Evolutionary conservation across 768 basidiomycete genomes (phyloP), one percentile per base, ranked within the genome.

Genomic region (Xanthoconium purpureum): DNA sequence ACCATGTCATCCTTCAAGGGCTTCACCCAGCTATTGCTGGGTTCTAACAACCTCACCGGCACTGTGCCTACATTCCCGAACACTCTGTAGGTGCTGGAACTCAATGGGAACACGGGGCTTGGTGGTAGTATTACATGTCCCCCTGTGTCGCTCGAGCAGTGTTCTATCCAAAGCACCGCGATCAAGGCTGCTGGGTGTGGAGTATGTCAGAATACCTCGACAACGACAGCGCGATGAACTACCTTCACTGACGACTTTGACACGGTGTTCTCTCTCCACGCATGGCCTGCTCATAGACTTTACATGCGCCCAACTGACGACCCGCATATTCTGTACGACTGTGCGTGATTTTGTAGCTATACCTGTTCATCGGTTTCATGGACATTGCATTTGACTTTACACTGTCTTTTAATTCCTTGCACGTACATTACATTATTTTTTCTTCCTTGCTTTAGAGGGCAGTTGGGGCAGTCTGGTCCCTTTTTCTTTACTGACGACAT

Each of bases 101-200:
- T 78, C 6, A 59, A 69, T 47, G 74, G 76, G 47, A 78, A 78
- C 59, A 63, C 67, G 2, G 69, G 62, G n/a, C 71, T 78, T 15
- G 53, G 57, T 37, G 77, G 77, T 10, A 60, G 33, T 13, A 56
- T 69, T 39, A 11, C 57, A 0, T 69, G 67, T 44, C 3, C 52
- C 3, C 36, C 61, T 40, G 50, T 40, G 8, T 37, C 61, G 6
- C 54, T 69, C 15, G 39, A 51, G 17, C 61, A 63, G 17, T 69
- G 67, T 38, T 61, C 61, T 17, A 61, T 69, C 39, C 59, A 63
- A 35, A 60, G 66, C 24, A 69, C 67, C 3, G 48, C 35, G 36
- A 61, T 69, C 14, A 52, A 28, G n/a, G 61, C 47, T 32, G 50
- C 61, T 39, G 65, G 67, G 11, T 68, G 67, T 47, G 61, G 65